phyloP scores from a whole-genome alignment of 306 rosid genomes.

The Cicer bijugum region DNA sequence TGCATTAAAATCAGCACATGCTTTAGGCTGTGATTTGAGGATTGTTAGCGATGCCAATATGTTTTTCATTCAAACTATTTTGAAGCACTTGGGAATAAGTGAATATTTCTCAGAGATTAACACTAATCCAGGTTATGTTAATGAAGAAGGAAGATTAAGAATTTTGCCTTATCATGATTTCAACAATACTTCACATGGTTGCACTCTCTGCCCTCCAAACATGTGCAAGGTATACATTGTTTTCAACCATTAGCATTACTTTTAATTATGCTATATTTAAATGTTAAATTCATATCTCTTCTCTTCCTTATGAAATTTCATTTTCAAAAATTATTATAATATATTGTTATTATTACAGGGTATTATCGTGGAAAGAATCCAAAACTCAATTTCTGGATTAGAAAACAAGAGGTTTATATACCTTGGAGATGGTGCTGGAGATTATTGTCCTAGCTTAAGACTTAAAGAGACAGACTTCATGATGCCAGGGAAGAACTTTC shows the following conservation, averaged over 20 bases:
- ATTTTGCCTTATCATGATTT: constrained; percentile 68
- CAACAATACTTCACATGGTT: constrained; percentile 59
- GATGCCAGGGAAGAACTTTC: constrained; percentile 76
- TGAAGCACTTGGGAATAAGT: constrained; percentile 68
- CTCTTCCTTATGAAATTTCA: neutral
- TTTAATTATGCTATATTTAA: no score
- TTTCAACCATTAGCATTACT: no score
- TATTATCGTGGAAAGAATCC: constrained; percentile 53
- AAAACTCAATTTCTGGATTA: constrained; percentile 36
- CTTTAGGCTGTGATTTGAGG: constrained; percentile 81
- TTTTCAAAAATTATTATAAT: neutral
- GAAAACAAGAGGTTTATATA: constrained; percentile 56
- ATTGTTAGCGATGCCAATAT: constrained; percentile 78
- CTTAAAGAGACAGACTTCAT: constrained; percentile 54
- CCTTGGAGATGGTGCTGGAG: constrained; percentile 70
- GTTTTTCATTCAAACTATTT: constrained; percentile 70
- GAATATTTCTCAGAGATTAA: constrained; percentile 73
- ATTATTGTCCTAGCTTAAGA: constrained; percentile 65
- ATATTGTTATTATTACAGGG: constrained; percentile 44
- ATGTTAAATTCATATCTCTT: no score
- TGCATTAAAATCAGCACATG: constrained; percentile 65
- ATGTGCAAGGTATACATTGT: constrained; percentile 74
- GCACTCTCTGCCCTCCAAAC: constrained; percentile 74
- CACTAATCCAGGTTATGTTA: constrained; percentile 69
- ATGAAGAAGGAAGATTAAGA: constrained; percentile 65